Base-by-base conservation (phyloP, 2,329 filamentous ascomycete species). In the Sporothrix brunneoviolacea region DNA sequence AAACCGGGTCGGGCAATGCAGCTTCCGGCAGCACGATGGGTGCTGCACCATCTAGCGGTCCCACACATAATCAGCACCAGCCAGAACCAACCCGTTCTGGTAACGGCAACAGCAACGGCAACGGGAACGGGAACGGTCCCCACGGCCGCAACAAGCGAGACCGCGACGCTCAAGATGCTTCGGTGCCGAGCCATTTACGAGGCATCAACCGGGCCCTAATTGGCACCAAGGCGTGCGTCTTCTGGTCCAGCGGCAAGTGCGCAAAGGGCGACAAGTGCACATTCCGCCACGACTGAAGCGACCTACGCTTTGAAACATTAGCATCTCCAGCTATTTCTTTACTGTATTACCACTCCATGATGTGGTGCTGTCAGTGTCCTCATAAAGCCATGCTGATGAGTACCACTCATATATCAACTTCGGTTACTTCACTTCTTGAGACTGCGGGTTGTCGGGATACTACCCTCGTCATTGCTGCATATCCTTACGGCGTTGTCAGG, bases 191-290 rank as follows among this genome's bases (percentile, higher is more conserved):
- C 44, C 64, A 73, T 24, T 60, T 67, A 15, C 71, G 71, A 51
- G 68, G 66, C 13, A 72, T 72, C 55, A 80, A 84, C 59, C 76
- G 73, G 53, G 73, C 75, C 13, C 69, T 82, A 13, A 80, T 82
- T 43, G 80, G 82, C 50, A 85, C 83, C 38, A 82, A 85, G 60
- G 75, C 83, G 5, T 88, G 85, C 64, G 76, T 76, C 18, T 89
- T 87, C 64, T 88, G 74, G 72, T 74, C 79, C 52, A 79, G 85
- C 61, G 84, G 84, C 13, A 83, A 82, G 61, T 88, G 85, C 66
- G 80, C 79, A 7, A 83, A 87, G 62, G 85, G 85, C 19, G 82
- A 84, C 32, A 81, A 82, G 60, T 88, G 85, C 68, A 88, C 84
- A 2, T 89, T 84, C 64, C 75, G 84, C 50, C 85, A 89, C 61